Evolutionary conservation across 495 filamentous ascomycete species (phyloP), one percentile per base, ranked within the genome.

Genomic region (Ramalina intermedia): DNA sequence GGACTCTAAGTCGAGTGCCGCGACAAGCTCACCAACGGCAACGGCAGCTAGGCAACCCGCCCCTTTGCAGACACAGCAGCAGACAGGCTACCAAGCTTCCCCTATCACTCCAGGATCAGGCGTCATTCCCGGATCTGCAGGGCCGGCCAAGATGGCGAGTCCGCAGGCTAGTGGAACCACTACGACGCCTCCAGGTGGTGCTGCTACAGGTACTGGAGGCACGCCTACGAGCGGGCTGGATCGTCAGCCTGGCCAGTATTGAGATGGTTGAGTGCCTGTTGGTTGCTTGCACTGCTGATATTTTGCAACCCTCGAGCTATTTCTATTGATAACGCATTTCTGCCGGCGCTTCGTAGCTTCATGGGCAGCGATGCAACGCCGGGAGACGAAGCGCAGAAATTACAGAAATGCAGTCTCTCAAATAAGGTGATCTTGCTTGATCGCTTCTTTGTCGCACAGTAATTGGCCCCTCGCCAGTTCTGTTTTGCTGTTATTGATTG

Each of bases 41-140:
- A 57, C 60, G 26, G 33, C 46, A 27, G 48, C 59, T 14, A 58
- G 55, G 41, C 43, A 61, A 14, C 60, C 58, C 1, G 53, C 59
- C 17, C 59, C 61, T 5, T 26, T 67, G 24, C 61, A 71, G 53
- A 69, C 65, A 38, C 55, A 33, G 6, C 61, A 54, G 24, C 41
- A 51, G 21, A 51, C 50, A 49, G 54, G 54, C 39, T 50, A 56
- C 23, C 54, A 56, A 37, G 49, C 50, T 17, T 48, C 50, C 35
- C 41, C 46, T 6, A 45, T 50, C n/a, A 49, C 44, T 14, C 42
- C 50, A 13, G 50, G 50, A 6, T 33, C 27, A 1, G 46, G 45
- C 26, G 26, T 44, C 7, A 29, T 29, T 2, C 49, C 48, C 2
- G 48, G 37, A 6, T 24, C 47, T 24, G 44, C 26, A 12, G 39